These are phyloP conservation scores for Dendrocalamus latiflorus DNA, from an alignment of 202 grass and related monocot species.

Conservation along the genomic window DNA sequence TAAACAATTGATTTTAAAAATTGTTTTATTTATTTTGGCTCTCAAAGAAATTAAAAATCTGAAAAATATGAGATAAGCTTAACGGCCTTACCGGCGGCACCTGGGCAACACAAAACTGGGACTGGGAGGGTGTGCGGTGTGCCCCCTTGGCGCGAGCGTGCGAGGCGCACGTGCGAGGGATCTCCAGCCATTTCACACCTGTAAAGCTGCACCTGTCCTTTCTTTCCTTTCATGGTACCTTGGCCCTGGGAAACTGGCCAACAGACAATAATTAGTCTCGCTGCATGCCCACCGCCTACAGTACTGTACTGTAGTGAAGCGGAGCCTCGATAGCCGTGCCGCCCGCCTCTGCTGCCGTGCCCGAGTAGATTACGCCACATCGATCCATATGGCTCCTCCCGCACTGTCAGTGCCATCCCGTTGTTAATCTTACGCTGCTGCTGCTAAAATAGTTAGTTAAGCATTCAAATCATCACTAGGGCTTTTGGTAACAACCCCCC, in stretches of 20 bases:
- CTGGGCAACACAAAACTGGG: too few relatives aligned
- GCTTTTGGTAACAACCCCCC: too few relatives aligned
- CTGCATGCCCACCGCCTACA: neutral
- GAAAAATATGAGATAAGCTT: too few relatives aligned
- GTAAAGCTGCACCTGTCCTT: neutral
- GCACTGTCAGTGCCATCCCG: neutral
- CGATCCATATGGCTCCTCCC: neutral
- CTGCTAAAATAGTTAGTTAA: neutral
- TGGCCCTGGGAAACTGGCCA: neutral
- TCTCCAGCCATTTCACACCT: neutral
- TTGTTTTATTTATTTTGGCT: too few relatives aligned
- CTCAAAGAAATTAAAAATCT: too few relatives aligned
- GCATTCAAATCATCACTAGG: neutral
- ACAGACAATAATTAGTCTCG: neutral
- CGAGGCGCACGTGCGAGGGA: conserved; percentile 7
- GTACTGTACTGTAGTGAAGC: neutral
- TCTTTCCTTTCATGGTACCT: neutral
- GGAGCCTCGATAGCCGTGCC: neutral
- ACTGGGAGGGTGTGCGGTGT: too few relatives aligned
- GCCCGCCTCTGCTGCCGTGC: neutral
- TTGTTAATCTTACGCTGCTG: neutral
- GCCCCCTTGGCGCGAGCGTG: neutral
- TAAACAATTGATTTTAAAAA: too few relatives aligned
- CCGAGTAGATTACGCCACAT: neutral
- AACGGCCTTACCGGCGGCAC: too few relatives aligned